Base-by-base conservation (phyloP, 2,329 filamentous ascomycete species). In the Incumbomyces lentus region DNA sequence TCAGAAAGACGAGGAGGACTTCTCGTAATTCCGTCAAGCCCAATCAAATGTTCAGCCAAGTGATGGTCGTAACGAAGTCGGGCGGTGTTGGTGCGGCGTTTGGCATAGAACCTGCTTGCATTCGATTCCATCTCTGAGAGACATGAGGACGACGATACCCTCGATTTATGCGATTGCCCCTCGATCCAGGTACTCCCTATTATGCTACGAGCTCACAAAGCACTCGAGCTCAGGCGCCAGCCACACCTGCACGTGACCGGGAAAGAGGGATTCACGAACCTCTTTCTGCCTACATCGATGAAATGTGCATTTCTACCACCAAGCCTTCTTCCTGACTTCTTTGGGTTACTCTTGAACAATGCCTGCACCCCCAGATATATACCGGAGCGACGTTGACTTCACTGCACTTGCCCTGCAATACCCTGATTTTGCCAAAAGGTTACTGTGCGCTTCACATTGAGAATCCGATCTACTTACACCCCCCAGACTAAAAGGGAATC, bases 1-100 rank as follows among this genome's bases (percentile, higher is more conserved):
- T 58, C 83, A 90, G 68, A 75, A 79, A 60, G 71, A 74, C 53
- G 78, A 72, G 34, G 81, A 84, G 54, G 81, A 84, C 59, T 84
- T 84, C 59, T 81, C 81, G 52, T 84, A 66, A 62, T 33, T 14
- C 22, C 8, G 8, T 26, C 22, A 8, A 26, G 22, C 22, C 5
- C 22, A 26, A 26, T 5, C 22, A 26, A 8, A 26, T 26, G 8
- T 8, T 8, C 22, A 26, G 8, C 5, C 22, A 26, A 26, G 22
- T 26, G 22, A 8, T 5, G 22, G 22, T 26, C 22, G 22, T 26
- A 26, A 26, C 22, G 22, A 26, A 26, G 8, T 26, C 22, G 22
- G 8, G 22, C 8, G 22, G 22, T 40, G 26, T 26, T 16, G 33
- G 26, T 30, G n/a, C n/a, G 40, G 40, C 40, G 40, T 42, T 32